Evolutionary conservation across 495 filamentous ascomycete genomes (phyloP), one percentile per base, ranked within the genome.

Genomic region (Penicillium cosmopolitanum): DNA sequence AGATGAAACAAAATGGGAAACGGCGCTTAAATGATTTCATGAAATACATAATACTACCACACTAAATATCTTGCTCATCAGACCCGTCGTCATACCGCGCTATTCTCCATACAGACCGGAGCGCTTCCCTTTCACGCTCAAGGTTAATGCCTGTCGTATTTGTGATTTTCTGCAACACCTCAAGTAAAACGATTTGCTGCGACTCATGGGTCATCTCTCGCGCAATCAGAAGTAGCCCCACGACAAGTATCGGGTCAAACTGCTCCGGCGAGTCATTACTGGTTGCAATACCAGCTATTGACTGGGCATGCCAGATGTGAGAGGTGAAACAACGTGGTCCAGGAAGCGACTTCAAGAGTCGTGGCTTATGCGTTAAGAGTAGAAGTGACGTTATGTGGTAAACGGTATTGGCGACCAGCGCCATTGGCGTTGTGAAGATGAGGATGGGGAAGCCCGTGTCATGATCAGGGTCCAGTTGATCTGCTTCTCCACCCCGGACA

Each of bases 221-320:
- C 4, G 65, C 65, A 35, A 70, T 64, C 0, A 52, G 23, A 28
- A 70, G 52, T 18, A 70, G 54, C 35, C 67, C 58, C 0, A 62
- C 59, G n/a, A 70, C 53, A 0, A 70, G 33, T 11, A 70, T 58
- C 6, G 67, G 67, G 19, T 70, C 67, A 62, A 65, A 70, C 48
- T 70, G 67, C 35, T 70, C 65, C 1, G 65, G 60, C 0, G 67
- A 68, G 21, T 70, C 67, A 56, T 70, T 70, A 11, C 65, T 66
- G 10, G 62, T 57, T 3, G 60, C 56, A 4, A 70, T 68, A 3
- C 67, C 67, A 18, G 67, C 65, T 5, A 70, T 70, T 0, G 67
- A 63, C 19, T 70, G 67, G 7, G 67, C 67, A 48, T 70, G 67
- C 67, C 67, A 70, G 19, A 70, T 70, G 48, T 70, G 62, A 7